Evolutionary conservation across 106 monocot genomes (phyloP), one percentile per base, ranked within the genome.

Genomic region (Dioscorea zingiberensis): DNA sequence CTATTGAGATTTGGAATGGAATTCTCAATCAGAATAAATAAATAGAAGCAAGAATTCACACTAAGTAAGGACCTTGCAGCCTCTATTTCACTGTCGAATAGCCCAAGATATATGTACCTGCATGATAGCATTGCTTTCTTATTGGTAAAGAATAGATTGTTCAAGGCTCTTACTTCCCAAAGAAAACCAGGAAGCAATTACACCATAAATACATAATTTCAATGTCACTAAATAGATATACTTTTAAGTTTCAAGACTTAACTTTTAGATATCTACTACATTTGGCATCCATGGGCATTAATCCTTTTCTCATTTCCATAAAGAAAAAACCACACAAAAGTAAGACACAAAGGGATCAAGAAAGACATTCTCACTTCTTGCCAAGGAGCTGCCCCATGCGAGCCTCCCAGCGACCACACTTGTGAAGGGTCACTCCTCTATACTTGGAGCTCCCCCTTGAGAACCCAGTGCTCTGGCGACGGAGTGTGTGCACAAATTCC

Each of bases 101-200:
- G 47, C 27, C 86, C 86, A 76, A 82, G 82, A 62, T 86, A 90
- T 54, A 90, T 77, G 67, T 90, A 90, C 85, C 85, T 90, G 82
- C 73, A 83, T 26, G 15, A 24, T 70, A 62, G 21, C 62, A 80
- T 58, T 29, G 29, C 32, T 21, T 54, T 72, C 27, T 14, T 18
- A 59, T 12, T 54, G 13, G 15, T 57, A 57, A 22, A 57, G 57
- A 6, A 38, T 38, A 38, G 4, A 38, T 38, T 8, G 38, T 38
- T 38, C 38, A 53, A 38, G 38, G 38, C 38, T 38, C 10, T 38
- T 38, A 38, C 38, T 38, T 38, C 38, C 38, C 38, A 38, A 38
- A 38, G 38, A 38, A 38, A 38, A 38, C 38, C 38, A 38, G 38
- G 38, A 38, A 38, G 38, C 38, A 38, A 38, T 38, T 10, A 6